Evolutionary conservation across 441 rosid species (phyloP).

Genomic region (Dalechampia spathulata): DNA sequence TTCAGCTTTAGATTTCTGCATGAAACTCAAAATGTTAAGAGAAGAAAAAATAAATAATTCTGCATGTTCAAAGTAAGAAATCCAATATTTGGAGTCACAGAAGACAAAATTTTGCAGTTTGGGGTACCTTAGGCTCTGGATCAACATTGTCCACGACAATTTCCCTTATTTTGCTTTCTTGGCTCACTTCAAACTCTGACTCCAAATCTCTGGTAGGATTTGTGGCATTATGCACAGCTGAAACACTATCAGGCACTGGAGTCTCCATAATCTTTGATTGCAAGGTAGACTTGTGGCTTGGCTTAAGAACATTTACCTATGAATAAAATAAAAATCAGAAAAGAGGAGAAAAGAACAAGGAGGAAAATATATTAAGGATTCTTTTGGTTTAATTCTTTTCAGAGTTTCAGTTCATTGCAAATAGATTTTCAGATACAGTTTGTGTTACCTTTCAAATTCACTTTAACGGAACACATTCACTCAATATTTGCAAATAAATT

Average conservation of each 20-base stretch:
- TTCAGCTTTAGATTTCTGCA: slow-evolving; percentile 47
- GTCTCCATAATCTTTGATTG: slow-evolving; percentile 52
- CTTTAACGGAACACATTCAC: too few relatives aligned
- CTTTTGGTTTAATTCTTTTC: too few relatives aligned
- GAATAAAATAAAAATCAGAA: slow-evolving; percentile 16
- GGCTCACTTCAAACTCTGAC: slow-evolving; percentile 69
- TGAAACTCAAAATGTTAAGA: slow-evolving; percentile 12
- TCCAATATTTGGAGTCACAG: neutral
- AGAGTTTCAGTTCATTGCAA: too few relatives aligned
- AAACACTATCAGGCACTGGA: slow-evolving; percentile 67
- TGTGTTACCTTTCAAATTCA: too few relatives aligned
- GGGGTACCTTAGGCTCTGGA: slow-evolving; percentile 46
- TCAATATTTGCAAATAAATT: too few relatives aligned
- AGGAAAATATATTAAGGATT: too few relatives aligned
- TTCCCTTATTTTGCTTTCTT: slow-evolving; percentile 85
- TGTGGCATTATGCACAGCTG: slow-evolving; percentile 62
- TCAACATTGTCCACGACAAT: slow-evolving; percentile 66
- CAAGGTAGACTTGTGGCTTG: slow-evolving; percentile 88
- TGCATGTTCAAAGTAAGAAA: neutral
- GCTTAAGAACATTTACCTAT: slow-evolving; percentile 88
- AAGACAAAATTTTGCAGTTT: neutral
- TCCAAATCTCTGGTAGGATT: slow-evolving; percentile 74
- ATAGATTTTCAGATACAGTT: too few relatives aligned
- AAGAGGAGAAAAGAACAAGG: slow-evolving; percentile 15
- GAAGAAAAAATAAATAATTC: neutral